Conservation (phyloP, 805 yeast genomes). For the Saccharomycopsis fermentans region DNA sequence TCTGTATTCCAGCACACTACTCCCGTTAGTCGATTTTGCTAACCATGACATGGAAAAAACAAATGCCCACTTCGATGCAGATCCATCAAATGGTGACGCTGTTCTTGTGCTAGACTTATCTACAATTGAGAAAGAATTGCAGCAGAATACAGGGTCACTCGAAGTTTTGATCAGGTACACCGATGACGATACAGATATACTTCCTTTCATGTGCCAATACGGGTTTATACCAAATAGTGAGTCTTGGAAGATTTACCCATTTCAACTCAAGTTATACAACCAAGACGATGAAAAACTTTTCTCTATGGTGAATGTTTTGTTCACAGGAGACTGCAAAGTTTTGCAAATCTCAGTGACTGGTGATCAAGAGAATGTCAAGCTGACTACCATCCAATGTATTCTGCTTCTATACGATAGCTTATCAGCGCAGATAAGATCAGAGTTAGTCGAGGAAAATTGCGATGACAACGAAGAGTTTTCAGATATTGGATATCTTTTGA, state of each 20-base stretch:
- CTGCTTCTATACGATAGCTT: neutral
- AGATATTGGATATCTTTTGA: neutral
- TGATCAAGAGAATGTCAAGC: neutral
- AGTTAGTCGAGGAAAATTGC: neutral
- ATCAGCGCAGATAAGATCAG: neutral
- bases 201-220: neutral
- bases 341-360: neutral
- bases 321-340: neutral
- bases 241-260: neutral
- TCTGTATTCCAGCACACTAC: neutral
- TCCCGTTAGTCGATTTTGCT: slow-evolving; percentile 10
- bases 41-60: neutral
- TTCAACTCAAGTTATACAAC: neutral
- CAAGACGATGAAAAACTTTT: neutral
- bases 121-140: neutral
- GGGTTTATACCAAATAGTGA: slow-evolving; percentile 1
- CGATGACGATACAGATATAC: neutral
- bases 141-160: neutral
- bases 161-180: slow-evolving; percentile 4
- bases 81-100: neutral
- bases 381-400: neutral
- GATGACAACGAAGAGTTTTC: neutral
- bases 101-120: neutral
- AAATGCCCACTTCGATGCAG: slow-evolving; percentile 8
- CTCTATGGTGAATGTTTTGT: neutral